A percentile compares a stretch with the other conserved stretches of the same genome.
Evolutionary conservation across 495 filamentous ascomycete species (phyloP).

Genomic region (Penicillium salamii): DNA sequence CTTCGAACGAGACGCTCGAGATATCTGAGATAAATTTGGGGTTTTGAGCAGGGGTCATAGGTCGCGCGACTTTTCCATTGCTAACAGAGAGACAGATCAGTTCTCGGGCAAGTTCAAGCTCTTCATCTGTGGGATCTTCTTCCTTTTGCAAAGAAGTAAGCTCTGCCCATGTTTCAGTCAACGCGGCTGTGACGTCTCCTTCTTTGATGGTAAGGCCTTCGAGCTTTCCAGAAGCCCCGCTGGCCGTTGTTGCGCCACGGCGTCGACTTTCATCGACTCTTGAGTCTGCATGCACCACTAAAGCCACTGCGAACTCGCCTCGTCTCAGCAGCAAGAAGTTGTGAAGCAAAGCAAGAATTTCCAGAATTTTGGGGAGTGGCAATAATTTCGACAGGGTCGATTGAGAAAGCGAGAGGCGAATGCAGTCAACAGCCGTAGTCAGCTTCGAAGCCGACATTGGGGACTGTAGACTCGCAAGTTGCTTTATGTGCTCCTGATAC

Average conservation of each 20-base stretch:
- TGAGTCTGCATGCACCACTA: slow-evolving; percentile 80
- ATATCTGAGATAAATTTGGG: slow-evolving; percentile 24
- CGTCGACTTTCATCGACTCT: slow-evolving; percentile 55
- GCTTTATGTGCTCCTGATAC: slow-evolving; percentile 66
- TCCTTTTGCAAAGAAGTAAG: slow-evolving; percentile 71
- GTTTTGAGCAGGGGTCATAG: slow-evolving; percentile 32
- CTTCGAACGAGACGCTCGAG: slow-evolving; percentile 58
- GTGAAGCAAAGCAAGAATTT: slow-evolving; percentile 72
- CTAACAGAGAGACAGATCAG: slow-evolving; percentile 65
- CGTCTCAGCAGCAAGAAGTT: slow-evolving; percentile 84
- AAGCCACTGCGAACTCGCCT: slow-evolving; percentile 85
- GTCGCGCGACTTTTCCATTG: slow-evolving; percentile 21
- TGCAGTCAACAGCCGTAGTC: slow-evolving; percentile 66
- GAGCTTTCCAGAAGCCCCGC: slow-evolving; percentile 32
- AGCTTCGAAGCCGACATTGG: slow-evolving; percentile 71
- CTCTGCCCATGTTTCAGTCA: slow-evolving; percentile 73
- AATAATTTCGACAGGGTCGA: slow-evolving; percentile 78
- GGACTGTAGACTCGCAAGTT: slow-evolving; percentile 66
- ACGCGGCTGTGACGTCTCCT: slow-evolving; percentile 72
- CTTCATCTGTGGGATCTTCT: slow-evolving; percentile 70
- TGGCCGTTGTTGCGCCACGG: slow-evolving; percentile 22
- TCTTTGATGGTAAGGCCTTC: slow-evolving; percentile 73
- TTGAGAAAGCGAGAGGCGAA: slow-evolving; percentile 76
- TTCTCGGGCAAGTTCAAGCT: slow-evolving; percentile 75
- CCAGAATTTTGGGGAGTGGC: slow-evolving; percentile 69